Conservation (phyloP, 805 yeast species). For the Candida tallmaniae region DNA sequence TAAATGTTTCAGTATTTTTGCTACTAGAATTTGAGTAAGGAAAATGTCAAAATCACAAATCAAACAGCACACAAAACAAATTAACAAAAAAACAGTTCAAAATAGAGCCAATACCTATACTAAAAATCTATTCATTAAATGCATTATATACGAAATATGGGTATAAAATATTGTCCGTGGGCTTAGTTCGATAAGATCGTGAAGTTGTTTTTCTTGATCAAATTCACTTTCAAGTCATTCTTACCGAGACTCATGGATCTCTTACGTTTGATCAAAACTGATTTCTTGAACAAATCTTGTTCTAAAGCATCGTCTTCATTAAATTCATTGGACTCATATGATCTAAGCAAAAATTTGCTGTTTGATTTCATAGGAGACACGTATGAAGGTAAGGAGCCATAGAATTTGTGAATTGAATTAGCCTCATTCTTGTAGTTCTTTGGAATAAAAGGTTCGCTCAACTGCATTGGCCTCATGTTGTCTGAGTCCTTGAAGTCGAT, state of each 20-base stretch:
- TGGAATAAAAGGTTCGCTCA: slow-evolving; percentile 11
- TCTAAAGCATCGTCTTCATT: slow-evolving; percentile 21
- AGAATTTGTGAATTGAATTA: slow-evolving; percentile 13
- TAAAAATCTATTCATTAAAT: not conserved
- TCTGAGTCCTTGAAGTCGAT: not conserved
- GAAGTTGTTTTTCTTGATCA: slow-evolving; percentile 28
- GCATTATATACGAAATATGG: not conserved
- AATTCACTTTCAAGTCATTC: slow-evolving; percentile 29
- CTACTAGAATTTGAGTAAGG: no score
- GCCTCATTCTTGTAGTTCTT: slow-evolving; percentile 12
- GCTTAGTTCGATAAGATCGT: slow-evolving; percentile 8
- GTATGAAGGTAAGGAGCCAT: slow-evolving; percentile 11
- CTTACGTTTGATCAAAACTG: slow-evolving; percentile 19
- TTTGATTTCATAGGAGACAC: slow-evolving; percentile 14
- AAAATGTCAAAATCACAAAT: no score
- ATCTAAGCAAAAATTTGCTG: slow-evolving; percentile 10
- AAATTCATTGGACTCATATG: slow-evolving; percentile 10
- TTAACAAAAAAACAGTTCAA: no score
- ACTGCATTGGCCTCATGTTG: not conserved
- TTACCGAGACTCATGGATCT: slow-evolving; percentile 38
- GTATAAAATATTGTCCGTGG: not conserved
- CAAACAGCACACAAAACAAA: no score
- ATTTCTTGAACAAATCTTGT: slow-evolving; percentile 17
- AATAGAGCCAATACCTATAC: no score
- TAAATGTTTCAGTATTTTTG: no score